Base-by-base conservation (phyloP, 1,284 basidiomycete genomes). In the Athelia sp. region DNA sequence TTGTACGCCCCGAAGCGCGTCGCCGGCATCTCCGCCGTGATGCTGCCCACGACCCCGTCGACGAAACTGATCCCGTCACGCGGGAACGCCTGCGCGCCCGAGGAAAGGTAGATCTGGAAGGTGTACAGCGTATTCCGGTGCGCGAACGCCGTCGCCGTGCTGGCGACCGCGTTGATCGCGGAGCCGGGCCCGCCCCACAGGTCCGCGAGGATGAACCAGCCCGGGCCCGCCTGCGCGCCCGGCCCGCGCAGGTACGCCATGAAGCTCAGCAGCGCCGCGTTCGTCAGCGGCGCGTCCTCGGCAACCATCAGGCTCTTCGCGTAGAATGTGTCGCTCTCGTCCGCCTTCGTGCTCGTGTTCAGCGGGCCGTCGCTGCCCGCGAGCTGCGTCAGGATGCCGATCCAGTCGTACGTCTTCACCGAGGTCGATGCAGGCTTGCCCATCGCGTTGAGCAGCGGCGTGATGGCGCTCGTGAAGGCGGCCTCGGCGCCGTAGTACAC, bases 231-330 rank as follows among this genome's bases (percentile, higher is more conserved):
- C 6, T 55, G 43, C 45, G 61, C 64, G 4, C 67, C 69, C 22
- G 63, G 52, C 43, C 60, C 64, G 0, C 67, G 64, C 31, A 70
- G 58, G 49, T 67, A 72, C 1, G 53, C 56, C 51, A 67, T 64
- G 42, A 69, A 65, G 2, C 63, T 65, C n/a, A 51, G 52, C 35
- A 64, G 58, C 1, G 69, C 67, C 1, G 58, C 52, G 4, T 51
- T 50, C 1, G 63, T 65, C 51, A 72, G 57, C 1, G 62, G 68
- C 1, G 60, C 60, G 3, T 54, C 60, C 38, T 65, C 50, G 1
- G 70, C 71, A 0, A 69, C 70, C 65, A 73, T 69, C 18, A 75
- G 51, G 4, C 67, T 72, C 54, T 76, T 77, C 0, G 68, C 72
- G 53, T 76, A 78, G 59, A 77, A 77, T 0, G 72, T 75, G 56